Conservation (phyloP, 495 filamentous ascomycete genomes). For the Usnea hakonensis region DNA sequence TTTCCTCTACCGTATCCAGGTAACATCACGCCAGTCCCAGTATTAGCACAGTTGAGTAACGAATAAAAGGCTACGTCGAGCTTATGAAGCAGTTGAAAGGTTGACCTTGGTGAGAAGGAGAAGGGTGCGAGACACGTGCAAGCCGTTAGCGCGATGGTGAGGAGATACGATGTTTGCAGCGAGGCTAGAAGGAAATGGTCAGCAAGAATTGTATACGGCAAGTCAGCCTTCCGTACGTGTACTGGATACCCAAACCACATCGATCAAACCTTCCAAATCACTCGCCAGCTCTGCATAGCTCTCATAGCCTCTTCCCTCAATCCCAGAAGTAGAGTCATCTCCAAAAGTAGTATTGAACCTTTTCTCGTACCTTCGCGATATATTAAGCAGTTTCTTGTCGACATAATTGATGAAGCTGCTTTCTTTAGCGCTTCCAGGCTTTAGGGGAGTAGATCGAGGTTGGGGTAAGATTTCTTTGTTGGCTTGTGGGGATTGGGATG, state of each 20-base stretch:
- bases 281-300: conserved; percentile 58
- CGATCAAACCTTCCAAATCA: conserved; percentile 62
- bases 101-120: conserved; percentile 53
- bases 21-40: conserved; percentile 53
- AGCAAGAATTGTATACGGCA: too few species aligned
- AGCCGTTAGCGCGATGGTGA: conserved; percentile 64
- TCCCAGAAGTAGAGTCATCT: conserved; percentile 23
- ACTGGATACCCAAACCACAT: conserved; percentile 74
- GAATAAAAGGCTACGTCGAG: conserved; percentile 70
- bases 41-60: conserved; percentile 58
- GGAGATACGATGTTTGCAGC: conserved; percentile 75
- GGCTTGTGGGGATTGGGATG: conserved; percentile 36
- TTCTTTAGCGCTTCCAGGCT: conserved; percentile 68
- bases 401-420: conserved; percentile 64
- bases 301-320: conserved; percentile 53
- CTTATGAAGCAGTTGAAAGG: conserved; percentile 63
- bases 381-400: conserved; percentile 51
- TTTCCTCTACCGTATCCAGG: conserved; percentile 50
- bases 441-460: conserved; percentile 56
- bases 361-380: conserved; percentile 67
- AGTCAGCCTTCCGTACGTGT: conserved; percentile 60
- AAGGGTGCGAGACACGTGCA: conserved; percentile 59
- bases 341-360: conserved; percentile 53
- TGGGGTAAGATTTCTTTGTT: conserved; percentile 47
- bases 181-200: conserved; percentile 50